A percentile compares a stretch with the other conserved stretches of the same genome.
These are phyloP conservation scores for Avena sativa DNA, from an alignment of 176 grass and related monocot species.

Conservation along the genomic window DNA sequence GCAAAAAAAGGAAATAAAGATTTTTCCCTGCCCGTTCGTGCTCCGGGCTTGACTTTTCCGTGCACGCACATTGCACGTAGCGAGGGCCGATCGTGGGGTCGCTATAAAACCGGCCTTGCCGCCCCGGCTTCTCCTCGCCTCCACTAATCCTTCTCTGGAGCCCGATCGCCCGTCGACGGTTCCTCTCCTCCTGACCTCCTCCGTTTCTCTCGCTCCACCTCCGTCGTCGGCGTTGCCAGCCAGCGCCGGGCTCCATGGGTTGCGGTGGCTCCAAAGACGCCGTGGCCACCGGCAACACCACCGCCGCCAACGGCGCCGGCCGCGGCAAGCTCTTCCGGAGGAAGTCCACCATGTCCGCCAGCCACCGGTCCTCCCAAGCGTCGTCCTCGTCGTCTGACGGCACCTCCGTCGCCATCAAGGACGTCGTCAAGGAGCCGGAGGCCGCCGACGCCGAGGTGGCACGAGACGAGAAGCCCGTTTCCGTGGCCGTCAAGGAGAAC, in stretches of 20 bases:
- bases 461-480: neutral
- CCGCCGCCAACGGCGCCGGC: neutral
- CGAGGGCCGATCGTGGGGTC: neutral
- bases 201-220: neutral
- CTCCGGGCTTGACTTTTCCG: neutral
- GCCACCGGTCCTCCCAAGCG: conserved; percentile 8
- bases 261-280: conserved; percentile 86
- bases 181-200: conserved; percentile 40
- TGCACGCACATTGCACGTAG: neutral
- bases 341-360: conserved; percentile 51
- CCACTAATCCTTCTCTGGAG: conserved; percentile 39
- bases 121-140: conserved; percentile 39
- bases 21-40: neutral
- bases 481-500: neutral
- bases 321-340: conserved; percentile 51
- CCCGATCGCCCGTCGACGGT: conserved; percentile 10
- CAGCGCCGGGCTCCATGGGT: conserved; percentile 65
- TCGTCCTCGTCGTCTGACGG: neutral
- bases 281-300: conserved; percentile 80
- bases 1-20: too few relatives aligned
- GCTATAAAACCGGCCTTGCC: conserved; percentile 33
- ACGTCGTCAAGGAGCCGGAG: neutral
- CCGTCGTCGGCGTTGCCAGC: conserved; percentile 18
- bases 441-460: neutral
- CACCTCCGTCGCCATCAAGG: conserved; percentile 26